phyloP scores from a whole-genome alignment of 164 flowering plant species.

The Umbellularia californica region DNA sequence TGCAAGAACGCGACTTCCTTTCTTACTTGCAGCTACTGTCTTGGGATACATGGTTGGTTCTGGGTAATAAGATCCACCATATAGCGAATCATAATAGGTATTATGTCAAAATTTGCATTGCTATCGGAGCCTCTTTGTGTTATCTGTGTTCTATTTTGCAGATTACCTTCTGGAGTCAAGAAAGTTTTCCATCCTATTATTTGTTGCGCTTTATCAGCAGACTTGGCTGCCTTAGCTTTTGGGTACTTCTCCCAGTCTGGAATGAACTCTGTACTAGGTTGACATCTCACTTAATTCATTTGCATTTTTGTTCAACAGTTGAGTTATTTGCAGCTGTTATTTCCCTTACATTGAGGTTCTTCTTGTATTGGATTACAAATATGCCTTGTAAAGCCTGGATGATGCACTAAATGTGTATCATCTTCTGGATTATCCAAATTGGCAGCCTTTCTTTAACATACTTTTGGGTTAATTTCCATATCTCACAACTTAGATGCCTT shows the following conservation, averaged over 20 bases:
- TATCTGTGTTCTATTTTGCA: slow-evolving; percentile 22
- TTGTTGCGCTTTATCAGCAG: slow-evolving; percentile 81
- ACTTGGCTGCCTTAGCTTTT: slow-evolving; percentile 71
- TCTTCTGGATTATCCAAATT: not conserved
- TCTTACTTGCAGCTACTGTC: slow-evolving; percentile 84
- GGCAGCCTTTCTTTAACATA: too few relatives aligned
- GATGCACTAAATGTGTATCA: not conserved
- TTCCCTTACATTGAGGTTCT: not conserved
- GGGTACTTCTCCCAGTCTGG: slow-evolving; percentile 72
- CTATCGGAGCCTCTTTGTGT: not conserved
- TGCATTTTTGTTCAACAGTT: not conserved
- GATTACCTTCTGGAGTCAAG: slow-evolving; percentile 74
- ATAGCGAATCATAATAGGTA: too few relatives aligned
- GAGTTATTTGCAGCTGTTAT: not conserved
- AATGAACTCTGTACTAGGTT: slow-evolving; percentile 79
- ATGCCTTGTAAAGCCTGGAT: not conserved
- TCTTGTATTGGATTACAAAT: not conserved
- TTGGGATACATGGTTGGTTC: slow-evolving; percentile 89
- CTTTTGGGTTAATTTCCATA: too few relatives aligned
- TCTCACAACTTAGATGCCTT: too few relatives aligned
- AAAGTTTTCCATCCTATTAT: slow-evolving; percentile 88
- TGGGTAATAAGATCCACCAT: slow-evolving; percentile 41
- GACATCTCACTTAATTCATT: slow-evolving; percentile 9
- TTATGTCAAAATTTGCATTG: not conserved
- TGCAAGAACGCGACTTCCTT: slow-evolving; percentile 89